Evolutionary conservation across 2,329 filamentous ascomycete species (phyloP).

Genomic region (Aspergillus sp.): DNA sequence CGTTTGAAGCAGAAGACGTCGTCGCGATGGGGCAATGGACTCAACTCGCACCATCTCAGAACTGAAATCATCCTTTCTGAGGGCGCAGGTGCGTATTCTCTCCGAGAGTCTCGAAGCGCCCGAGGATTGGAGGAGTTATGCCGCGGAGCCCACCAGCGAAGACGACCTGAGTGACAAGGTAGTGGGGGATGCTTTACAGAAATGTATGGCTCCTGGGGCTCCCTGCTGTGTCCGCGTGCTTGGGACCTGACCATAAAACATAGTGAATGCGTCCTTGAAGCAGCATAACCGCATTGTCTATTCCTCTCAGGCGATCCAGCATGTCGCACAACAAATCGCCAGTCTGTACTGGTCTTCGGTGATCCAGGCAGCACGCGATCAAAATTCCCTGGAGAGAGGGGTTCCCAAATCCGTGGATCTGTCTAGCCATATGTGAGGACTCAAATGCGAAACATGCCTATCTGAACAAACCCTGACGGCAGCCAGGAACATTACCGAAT

Average conservation of each 20-base stretch:
- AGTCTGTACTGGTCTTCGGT: constrained; percentile 53
- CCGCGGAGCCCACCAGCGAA: constrained; percentile 36
- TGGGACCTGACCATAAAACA: not conserved
- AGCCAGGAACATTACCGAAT: constrained; percentile 36
- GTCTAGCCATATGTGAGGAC: constrained; percentile 35
- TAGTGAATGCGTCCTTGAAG: constrained; percentile 51
- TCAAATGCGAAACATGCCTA: not conserved
- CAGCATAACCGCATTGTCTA: constrained; percentile 54
- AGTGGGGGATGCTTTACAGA: constrained; percentile 50
- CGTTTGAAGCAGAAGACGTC: not conserved
- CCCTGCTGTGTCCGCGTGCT: not conserved
- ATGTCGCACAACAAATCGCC: constrained; percentile 56
- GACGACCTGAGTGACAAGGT: constrained; percentile 48
- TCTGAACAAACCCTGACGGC: not conserved
- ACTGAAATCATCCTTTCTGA: constrained; percentile 51
- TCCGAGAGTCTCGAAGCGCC: constrained; percentile 48
- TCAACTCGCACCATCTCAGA: constrained; percentile 46
- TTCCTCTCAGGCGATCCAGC: constrained; percentile 53
- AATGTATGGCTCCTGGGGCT: constrained; percentile 36
- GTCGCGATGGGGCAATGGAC: constrained; percentile 33
- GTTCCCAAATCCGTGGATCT: constrained; percentile 40
- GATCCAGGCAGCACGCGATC: constrained; percentile 30
- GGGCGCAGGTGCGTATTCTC: constrained; percentile 51
- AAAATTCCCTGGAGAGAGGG: constrained; percentile 21
- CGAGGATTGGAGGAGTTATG: constrained; percentile 46